Conservation (phyloP, 495 filamentous ascomycete species). For the Parathielavia hyrcaniae region DNA sequence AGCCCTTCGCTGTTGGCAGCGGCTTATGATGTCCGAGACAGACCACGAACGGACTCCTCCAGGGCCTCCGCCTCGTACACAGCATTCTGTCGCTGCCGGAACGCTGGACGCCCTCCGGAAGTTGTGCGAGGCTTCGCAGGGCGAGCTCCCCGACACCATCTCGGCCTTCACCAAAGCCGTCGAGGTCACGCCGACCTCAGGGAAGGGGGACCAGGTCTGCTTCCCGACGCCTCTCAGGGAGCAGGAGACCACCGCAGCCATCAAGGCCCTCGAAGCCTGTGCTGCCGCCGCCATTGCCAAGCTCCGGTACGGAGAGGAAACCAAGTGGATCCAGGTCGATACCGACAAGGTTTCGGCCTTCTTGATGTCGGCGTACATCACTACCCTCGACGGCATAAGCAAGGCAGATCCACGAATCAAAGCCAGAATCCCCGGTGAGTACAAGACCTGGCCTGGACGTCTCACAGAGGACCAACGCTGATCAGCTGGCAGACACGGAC, state of each 20-base stretch:
- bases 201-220: slow-evolving; percentile 30
- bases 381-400: slow-evolving; percentile 61
- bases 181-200: slow-evolving; percentile 29
- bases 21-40: slow-evolving; percentile 8
- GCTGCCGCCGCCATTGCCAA: slow-evolving; percentile 59
- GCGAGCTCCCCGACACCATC: slow-evolving; percentile 32
- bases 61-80: not conserved
- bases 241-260: slow-evolving; percentile 58
- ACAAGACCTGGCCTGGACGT: slow-evolving; percentile 1
- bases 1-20: slow-evolving; percentile 12
- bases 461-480: slow-evolving; percentile 21
- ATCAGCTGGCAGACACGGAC: slow-evolving; percentile 54
- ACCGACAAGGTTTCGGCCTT: slow-evolving; percentile 61
- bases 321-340: slow-evolving; percentile 50
- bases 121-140: slow-evolving; percentile 23
- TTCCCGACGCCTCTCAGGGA: slow-evolving; percentile 67
- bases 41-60: slow-evolving; percentile 3
- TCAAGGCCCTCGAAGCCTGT: slow-evolving; percentile 66
- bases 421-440: slow-evolving; percentile 56
- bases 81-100: slow-evolving; percentile 28
- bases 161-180: slow-evolving; percentile 25
- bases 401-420: slow-evolving; percentile 57
- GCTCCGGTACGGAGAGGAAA: slow-evolving; percentile 43
- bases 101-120: slow-evolving; percentile 26
- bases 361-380: slow-evolving; percentile 65